These are phyloP conservation scores for Zasmidium citrigriseum DNA, from an alignment of 2,329 filamentous ascomycete genomes.

Conservation along the genomic window DNA sequence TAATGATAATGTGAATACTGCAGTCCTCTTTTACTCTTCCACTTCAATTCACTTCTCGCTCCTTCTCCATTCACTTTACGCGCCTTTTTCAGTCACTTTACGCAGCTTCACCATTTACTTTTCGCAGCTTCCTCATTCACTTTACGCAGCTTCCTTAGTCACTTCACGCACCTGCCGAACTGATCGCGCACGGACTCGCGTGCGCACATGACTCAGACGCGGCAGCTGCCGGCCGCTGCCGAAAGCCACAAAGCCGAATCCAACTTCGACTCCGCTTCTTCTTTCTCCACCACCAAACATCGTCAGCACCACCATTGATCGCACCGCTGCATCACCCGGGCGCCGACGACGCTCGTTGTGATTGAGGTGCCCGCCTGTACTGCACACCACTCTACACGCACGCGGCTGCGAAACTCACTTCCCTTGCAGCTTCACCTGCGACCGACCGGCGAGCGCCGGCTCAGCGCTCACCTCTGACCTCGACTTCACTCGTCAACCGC, in stretches of 20 bases:
- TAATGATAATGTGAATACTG: conserved; percentile 5
- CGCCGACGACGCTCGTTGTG: not conserved
- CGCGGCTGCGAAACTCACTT: not conserved
- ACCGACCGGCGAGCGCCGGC: not conserved
- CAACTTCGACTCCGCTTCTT: not conserved
- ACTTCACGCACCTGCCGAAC: too few species aligned
- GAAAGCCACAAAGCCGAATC: not conserved
- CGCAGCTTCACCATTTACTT: too few species aligned
- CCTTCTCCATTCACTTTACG: not conserved
- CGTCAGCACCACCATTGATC: not conserved
- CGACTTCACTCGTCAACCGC: not conserved
- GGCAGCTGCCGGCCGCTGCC: too few species aligned
- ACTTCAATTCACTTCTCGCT: not conserved
- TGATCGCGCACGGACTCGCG: too few species aligned
- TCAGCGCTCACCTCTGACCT: not conserved
- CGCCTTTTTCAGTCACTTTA: too few species aligned
- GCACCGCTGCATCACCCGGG: too few species aligned
- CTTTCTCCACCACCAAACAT: not conserved
- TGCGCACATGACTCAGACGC: too few species aligned
- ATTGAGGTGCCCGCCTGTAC: not conserved
- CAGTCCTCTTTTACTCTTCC: too few species aligned
- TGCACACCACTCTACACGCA: not conserved
- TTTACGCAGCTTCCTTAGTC: too few species aligned
- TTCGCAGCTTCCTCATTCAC: too few species aligned
- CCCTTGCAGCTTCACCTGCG: not conserved